Conservation (phyloP, 1,284 basidiomycete species). For the Grifola frondosa region DNA sequence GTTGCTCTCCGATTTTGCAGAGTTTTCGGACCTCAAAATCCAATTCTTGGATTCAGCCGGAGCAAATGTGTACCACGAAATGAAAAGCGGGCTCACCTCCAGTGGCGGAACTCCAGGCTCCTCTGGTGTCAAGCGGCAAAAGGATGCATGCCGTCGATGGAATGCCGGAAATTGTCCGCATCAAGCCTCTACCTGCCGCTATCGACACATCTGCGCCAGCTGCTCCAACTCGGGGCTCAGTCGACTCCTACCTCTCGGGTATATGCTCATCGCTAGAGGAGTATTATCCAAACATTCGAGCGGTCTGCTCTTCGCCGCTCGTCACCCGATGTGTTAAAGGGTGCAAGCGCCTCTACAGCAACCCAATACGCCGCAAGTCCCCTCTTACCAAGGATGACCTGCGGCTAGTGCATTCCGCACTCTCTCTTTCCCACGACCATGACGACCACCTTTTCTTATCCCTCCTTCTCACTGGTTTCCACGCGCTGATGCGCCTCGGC, state of each 20-base stretch:
- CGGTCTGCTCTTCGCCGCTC: conserved; percentile 21
- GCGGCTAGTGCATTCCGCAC: too few relatives aligned
- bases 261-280: conserved; percentile 38
- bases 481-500: conserved; percentile 31
- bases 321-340: conserved; percentile 35
- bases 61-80: too few relatives aligned
- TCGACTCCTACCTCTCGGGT: conserved; percentile 40
- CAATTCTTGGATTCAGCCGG: neutral
- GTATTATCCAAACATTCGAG: conserved; percentile 35
- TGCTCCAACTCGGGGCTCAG: too few relatives aligned
- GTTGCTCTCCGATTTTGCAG: conserved; percentile 1
- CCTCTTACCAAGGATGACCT: conserved; percentile 27
- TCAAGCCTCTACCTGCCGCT: too few relatives aligned
- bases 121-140: too few relatives aligned
- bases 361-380: conserved; percentile 23
- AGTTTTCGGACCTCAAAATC: neutral
- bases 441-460: conserved; percentile 34
- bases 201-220: too few relatives aligned
- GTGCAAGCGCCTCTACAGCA: conserved; percentile 20
- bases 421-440: too few relatives aligned
- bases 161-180: too few relatives aligned
- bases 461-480: conserved; percentile 29
- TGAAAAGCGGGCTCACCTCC: too few relatives aligned
- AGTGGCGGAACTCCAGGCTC: too few relatives aligned
- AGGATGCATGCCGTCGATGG: too few relatives aligned